phyloP scores from a whole-genome alignment of 768 basidiomycete species.

The Naganishia vishniacii region DNA sequence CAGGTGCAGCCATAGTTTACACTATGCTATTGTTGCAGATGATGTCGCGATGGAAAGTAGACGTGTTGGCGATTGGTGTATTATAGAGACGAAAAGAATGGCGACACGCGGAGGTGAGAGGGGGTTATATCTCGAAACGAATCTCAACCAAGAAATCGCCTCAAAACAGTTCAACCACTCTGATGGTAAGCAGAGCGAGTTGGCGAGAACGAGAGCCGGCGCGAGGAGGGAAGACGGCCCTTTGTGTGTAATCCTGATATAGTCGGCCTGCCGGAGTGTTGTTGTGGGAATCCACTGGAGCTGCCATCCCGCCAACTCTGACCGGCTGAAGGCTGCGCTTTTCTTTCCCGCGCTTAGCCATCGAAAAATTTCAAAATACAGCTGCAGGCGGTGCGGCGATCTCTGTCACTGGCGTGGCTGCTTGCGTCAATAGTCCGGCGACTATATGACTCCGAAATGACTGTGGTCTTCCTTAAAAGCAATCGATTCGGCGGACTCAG shows the following conservation, averaged over 20 bases:
- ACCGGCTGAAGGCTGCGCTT: too few species aligned
- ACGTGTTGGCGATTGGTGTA: background rate
- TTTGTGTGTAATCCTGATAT: conserved; percentile 14
- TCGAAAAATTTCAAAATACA: too few species aligned
- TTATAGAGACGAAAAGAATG: conserved; percentile 13
- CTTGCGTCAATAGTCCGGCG: too few species aligned
- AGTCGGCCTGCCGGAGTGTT: conserved; percentile 8
- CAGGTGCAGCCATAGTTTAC: too few species aligned
- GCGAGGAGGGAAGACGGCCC: conserved; percentile 4
- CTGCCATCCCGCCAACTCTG: background rate
- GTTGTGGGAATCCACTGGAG: too few species aligned
- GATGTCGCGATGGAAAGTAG: conserved; percentile 1
- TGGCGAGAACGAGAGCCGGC: background rate
- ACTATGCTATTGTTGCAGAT: conserved; percentile 3
- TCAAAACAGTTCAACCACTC: conserved; percentile 8
- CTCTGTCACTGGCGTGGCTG: too few species aligned
- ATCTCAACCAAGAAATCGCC: conserved; percentile 16
- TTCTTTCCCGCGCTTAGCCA: background rate
- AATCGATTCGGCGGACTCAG: too few species aligned
- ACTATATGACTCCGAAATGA: too few species aligned
- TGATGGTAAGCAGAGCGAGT: conserved; percentile 15
- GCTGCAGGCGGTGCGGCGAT: too few species aligned
- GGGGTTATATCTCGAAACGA: conserved; percentile 12
- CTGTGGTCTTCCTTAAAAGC: too few species aligned
- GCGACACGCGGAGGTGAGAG: conserved; percentile 6